Conservation (phyloP, 257 asterid genomes). For the Leonotis leonurus region DNA sequence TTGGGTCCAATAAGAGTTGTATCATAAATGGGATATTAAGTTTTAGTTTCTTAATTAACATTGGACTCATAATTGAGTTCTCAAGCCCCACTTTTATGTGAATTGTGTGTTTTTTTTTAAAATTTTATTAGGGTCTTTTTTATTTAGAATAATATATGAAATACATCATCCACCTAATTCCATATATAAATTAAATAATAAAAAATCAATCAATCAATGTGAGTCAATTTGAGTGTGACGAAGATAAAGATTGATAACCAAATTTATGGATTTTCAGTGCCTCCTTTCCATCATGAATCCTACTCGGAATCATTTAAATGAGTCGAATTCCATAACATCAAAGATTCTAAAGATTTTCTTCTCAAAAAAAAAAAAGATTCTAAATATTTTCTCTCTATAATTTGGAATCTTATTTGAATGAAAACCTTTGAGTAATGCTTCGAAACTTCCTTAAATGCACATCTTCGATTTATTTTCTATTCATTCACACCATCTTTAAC, state of each 20-base stretch:
- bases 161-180: no score
- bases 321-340: conserved; percentile 17
- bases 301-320: conserved; percentile 20
- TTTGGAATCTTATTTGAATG: conserved; percentile 18
- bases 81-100: not conserved
- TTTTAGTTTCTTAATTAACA: not conserved
- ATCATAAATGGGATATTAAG: not conserved
- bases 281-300: conserved; percentile 21
- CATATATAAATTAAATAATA: no score
- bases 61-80: not conserved
- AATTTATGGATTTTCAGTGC: no score
- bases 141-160: no score
- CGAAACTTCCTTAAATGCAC: not conserved
- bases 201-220: no score
- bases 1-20: not conserved
- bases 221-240: not conserved
- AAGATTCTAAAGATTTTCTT: no score
- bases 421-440: no score
- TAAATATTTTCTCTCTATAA: conserved; percentile 19
- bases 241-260: no score
- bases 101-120: no score
- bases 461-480: no score
- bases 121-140: no score
- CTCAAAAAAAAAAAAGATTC: conserved; percentile 11
- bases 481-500: no score